Evolutionary conservation across 129 eudicot species (phyloP).

Genomic region (Artemisia argyi): DNA sequence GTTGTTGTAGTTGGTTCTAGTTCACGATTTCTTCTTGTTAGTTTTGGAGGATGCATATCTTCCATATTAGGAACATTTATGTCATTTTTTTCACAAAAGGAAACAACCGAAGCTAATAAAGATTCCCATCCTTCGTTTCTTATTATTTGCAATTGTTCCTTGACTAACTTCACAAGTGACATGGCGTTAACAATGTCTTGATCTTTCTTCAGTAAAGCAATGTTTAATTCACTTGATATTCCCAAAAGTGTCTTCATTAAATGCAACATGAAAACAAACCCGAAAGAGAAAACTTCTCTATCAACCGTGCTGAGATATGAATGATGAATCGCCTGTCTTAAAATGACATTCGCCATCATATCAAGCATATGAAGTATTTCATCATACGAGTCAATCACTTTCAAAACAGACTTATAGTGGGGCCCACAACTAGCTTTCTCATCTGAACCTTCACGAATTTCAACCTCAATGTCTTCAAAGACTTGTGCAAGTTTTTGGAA

Average conservation of each 20-base stretch:
- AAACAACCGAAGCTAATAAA: neutral
- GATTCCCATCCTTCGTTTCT: constrained; percentile 4
- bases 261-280: constrained; percentile 13
- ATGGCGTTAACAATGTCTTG: constrained; percentile 11
- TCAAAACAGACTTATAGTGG: neutral
- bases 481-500: neutral
- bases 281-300: neutral
- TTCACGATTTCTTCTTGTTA: constrained; percentile 26
- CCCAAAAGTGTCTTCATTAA: constrained; percentile 11
- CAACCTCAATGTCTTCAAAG: neutral
- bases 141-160: constrained; percentile 8
- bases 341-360: neutral
- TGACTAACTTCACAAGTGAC: constrained; percentile 15
- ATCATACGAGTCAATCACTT: constrained; percentile 7
- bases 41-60: neutral
- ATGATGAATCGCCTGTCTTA: too few relatives aligned
- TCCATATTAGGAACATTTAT: constrained; percentile 7
- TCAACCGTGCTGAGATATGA: neutral
- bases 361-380: constrained; percentile 13
- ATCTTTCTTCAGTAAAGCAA: constrained; percentile 7
- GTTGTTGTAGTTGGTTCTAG: neutral
- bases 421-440: constrained; percentile 1
- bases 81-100: neutral
- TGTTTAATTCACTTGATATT: constrained; percentile 12
- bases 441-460: neutral